A percentile compares a stretch with the other conserved stretches of the same genome.
These are phyloP conservation scores for Coemansia sp. DNA, from an alignment of 192 early-diverging fungal genomes.

Conservation along the genomic window DNA sequence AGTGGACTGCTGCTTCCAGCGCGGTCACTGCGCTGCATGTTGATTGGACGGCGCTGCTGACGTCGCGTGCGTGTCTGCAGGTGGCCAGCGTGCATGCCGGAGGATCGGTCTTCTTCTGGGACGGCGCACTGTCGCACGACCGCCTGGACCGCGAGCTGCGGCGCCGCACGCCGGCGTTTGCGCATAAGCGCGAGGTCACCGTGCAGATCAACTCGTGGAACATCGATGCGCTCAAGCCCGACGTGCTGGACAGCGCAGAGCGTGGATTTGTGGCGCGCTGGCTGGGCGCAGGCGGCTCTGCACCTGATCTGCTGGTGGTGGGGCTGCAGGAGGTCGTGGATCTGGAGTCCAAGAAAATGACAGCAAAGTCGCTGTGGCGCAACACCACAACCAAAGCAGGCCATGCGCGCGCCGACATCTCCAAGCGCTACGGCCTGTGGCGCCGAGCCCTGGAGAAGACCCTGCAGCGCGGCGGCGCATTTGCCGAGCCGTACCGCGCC, in stretches of 20 bases:
- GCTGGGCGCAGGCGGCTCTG: conserved; percentile 46
- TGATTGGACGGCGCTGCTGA: conserved; percentile 47
- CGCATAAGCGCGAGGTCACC: conserved; percentile 62
- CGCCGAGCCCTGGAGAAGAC: conserved; percentile 67
- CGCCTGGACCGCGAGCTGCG: conserved; percentile 61
- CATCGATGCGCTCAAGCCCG: conserved; percentile 87
- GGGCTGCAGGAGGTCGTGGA: conserved; percentile 98
- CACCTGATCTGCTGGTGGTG: conserved; percentile 81
- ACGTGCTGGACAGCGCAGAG: conserved; percentile 61
- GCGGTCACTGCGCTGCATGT: conserved; percentile 28
- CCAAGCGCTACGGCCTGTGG: conserved; percentile 80
- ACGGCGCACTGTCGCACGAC: conserved; percentile 39
- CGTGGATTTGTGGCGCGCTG: conserved; percentile 33
- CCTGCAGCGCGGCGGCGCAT: conserved; percentile 54
- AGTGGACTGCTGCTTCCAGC: conserved; percentile 36
- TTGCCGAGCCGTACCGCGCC: conserved; percentile 58
- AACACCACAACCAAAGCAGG: conserved; percentile 28
- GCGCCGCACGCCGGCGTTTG: conserved; percentile 61
- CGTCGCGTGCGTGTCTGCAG: conserved; percentile 34
- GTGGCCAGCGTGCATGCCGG: conserved; percentile 44
- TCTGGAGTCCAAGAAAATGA: conserved; percentile 75
- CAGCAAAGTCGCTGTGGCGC: conserved; percentile 58
- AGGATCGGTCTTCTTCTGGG: conserved; percentile 52
- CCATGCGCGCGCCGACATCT: conserved; percentile 30
- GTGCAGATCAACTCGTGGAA: conserved; percentile 91